phyloP scores from a whole-genome alignment of 768 basidiomycete species.

The Cyathus striatus region DNA sequence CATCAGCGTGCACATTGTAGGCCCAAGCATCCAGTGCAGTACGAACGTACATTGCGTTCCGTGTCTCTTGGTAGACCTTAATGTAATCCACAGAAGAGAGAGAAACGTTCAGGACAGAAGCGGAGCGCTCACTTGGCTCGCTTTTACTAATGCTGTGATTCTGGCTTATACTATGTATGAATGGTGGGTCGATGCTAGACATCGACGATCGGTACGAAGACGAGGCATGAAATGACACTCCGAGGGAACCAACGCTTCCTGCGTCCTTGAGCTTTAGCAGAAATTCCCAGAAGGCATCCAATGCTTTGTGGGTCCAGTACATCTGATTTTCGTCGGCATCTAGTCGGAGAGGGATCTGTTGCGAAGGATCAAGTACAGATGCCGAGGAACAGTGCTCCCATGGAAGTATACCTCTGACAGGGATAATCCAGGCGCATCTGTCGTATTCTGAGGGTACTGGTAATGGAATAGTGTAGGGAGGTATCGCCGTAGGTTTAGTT shows the following conservation, averaged over 20 bases:
- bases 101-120: slow-evolving; percentile 1
- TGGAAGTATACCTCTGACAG: slow-evolving; percentile 47
- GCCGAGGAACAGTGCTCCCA: slow-evolving; percentile 43
- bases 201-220: background rate
- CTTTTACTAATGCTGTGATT: background rate
- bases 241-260: slow-evolving; percentile 37
- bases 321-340: slow-evolving; percentile 22
- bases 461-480: slow-evolving; percentile 24
- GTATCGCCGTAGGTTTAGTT: slow-evolving; percentile 27
- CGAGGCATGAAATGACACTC: slow-evolving; percentile 42
- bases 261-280: slow-evolving; percentile 33
- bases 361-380: slow-evolving; percentile 25
- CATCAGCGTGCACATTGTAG: slow-evolving; percentile 16
- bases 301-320: slow-evolving; percentile 39
- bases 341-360: slow-evolving; percentile 12
- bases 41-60: slow-evolving; percentile 41
- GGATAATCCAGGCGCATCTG: slow-evolving; percentile 53
- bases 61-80: slow-evolving; percentile 55
- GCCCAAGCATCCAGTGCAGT: slow-evolving; percentile 47
- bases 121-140: background rate
- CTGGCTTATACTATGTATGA: background rate
- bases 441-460: slow-evolving; percentile 22
- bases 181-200: background rate
- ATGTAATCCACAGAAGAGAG: slow-evolving; percentile 41
- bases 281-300: slow-evolving; percentile 46